phyloP scores from a whole-genome alignment of 805 yeast species.

The Wickerhamomyces canadensis region DNA sequence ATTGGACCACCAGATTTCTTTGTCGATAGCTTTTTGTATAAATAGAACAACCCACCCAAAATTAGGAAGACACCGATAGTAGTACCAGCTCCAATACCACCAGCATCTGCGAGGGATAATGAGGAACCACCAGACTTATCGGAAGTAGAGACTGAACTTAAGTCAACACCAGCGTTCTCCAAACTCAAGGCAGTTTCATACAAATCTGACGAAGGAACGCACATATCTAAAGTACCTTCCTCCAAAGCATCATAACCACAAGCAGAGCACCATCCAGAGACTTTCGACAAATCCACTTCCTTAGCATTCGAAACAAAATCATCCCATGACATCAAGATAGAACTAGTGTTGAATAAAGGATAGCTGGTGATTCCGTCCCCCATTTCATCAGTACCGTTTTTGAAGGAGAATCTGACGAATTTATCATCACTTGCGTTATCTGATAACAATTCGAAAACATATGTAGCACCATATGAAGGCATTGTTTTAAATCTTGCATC shows the following conservation, averaged over 20 bases:
- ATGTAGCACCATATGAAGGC: slow-evolving; percentile 41
- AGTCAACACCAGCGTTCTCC: slow-evolving; percentile 25
- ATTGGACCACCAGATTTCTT: neutral
- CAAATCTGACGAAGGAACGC: slow-evolving; percentile 28
- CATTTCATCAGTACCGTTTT: slow-evolving; percentile 37
- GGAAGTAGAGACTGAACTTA: slow-evolving; percentile 14
- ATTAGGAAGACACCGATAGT: slow-evolving; percentile 36
- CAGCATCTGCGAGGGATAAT: slow-evolving; percentile 37
- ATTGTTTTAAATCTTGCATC: slow-evolving; percentile 37
- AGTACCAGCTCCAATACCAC: slow-evolving; percentile 47
- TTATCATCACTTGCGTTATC: slow-evolving; percentile 18
- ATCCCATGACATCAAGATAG: slow-evolving; percentile 30
- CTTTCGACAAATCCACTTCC: slow-evolving; percentile 22
- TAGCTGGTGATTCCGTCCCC: slow-evolving; percentile 26
- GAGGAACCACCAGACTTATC: neutral
- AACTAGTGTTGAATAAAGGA: slow-evolving; percentile 33
- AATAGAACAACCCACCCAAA: slow-evolving; percentile 25
- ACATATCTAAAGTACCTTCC: slow-evolving; percentile 23
- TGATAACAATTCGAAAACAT: slow-evolving; percentile 38
- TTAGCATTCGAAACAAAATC: slow-evolving; percentile 28
- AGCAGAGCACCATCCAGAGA: slow-evolving; percentile 34
- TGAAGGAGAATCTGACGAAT: slow-evolving; percentile 39
- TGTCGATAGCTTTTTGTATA: slow-evolving; percentile 10
- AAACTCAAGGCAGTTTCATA: slow-evolving; percentile 28
- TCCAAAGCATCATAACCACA: slow-evolving; percentile 27